Conservation (phyloP, 1,284 basidiomycete species). For the Cutaneotrichosporon sp. region DNA sequence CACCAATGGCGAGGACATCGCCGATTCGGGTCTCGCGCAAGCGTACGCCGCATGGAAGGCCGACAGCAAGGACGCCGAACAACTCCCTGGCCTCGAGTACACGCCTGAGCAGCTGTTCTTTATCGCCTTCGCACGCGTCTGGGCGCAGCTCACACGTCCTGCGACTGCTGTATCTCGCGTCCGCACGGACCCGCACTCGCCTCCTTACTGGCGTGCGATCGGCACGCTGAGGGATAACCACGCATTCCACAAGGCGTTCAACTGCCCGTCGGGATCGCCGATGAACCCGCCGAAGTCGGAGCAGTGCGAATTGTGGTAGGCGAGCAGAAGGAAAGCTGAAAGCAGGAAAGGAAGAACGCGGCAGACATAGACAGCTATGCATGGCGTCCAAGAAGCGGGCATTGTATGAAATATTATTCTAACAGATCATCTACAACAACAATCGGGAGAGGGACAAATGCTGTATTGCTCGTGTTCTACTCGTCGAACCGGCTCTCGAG, state of each 20-base stretch:
- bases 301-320: conserved; percentile 40
- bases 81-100: conserved; percentile 61
- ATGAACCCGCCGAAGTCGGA: conserved; percentile 42
- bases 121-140: conserved; percentile 62
- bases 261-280: conserved; percentile 41
- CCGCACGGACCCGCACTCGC: conserved; percentile 82
- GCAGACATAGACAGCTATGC: background rate
- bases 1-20: conserved; percentile 85
- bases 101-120: conserved; percentile 83
- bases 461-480: background rate
- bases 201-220: conserved; percentile 67
- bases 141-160: conserved; percentile 40
- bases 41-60: conserved; percentile 76
- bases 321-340: background rate
- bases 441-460: no score
- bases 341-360: background rate
- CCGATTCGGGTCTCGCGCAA: conserved; percentile 77
- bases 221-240: conserved; percentile 62
- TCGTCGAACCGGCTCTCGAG: background rate
- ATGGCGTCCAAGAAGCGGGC: background rate
- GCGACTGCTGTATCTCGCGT: conserved; percentile 63
- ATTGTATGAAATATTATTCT: background rate
- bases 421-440: background rate
- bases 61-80: conserved; percentile 36
- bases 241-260: conserved; percentile 47